Evolutionary conservation across 306 rosid genomes (phyloP).

Genomic region (Arachis stenosperma): DNA sequence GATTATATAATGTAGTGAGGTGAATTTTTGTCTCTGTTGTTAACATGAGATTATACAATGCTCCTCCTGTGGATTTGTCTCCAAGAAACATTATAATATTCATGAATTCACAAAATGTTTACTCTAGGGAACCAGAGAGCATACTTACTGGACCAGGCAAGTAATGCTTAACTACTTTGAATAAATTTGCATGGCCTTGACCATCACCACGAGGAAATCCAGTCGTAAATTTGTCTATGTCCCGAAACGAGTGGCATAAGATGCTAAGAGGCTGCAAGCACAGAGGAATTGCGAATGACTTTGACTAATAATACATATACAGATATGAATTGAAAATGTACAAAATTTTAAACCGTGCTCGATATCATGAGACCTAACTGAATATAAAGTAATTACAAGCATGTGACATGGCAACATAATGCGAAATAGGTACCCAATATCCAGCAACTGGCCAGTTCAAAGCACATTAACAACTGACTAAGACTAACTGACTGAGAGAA

Average conservation of each 20-base stretch:
- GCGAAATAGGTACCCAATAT: background rate
- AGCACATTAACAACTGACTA: conserved; percentile 23
- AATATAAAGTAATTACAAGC: conserved; percentile 27
- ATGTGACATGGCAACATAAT: background rate
- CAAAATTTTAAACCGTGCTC: conserved; percentile 7
- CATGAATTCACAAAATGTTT: conserved; percentile 15
- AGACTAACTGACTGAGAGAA: conserved; percentile 15
- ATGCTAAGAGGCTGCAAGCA: conserved; percentile 87
- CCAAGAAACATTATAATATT: conserved; percentile 16
- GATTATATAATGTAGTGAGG: background rate
- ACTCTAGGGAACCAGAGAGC: conserved; percentile 34
- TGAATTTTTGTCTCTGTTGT: background rate
- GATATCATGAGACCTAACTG: conserved; percentile 14
- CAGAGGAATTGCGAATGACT: conserved; percentile 16
- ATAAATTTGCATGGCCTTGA: conserved; percentile 81
- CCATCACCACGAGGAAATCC: conserved; percentile 92
- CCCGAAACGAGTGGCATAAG: conserved; percentile 90
- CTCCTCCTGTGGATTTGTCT: background rate
- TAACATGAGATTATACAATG: background rate
- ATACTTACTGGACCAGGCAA: conserved; percentile 97
- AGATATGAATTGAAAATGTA: background rate
- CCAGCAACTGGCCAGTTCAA: conserved; percentile 9
- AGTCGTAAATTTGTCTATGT: conserved; percentile 79
- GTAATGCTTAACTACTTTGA: conserved; percentile 81
- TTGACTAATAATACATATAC: conserved; percentile 23